These are phyloP conservation scores for Wickerhamomyces xylosicus DNA, from an alignment of 805 yeast species.

Conservation along the genomic window DNA sequence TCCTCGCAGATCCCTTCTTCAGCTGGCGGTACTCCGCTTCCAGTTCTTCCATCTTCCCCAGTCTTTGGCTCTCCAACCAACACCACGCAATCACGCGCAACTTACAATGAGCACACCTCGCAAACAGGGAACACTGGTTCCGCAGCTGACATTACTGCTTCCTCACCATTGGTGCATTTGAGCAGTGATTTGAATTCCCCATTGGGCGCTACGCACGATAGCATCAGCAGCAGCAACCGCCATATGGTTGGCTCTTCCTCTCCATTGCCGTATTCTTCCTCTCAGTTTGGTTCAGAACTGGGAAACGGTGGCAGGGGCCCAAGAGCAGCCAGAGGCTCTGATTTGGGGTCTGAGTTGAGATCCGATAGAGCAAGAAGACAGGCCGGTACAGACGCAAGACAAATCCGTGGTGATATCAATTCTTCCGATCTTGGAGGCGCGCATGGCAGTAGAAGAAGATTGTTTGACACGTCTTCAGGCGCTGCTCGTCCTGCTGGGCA, in stretches of 20 bases:
- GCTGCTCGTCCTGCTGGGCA: background rate
- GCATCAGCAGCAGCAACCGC: constrained; percentile 4
- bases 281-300: constrained; percentile 21
- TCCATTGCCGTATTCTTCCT: constrained; percentile 34
- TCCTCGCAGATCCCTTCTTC: constrained; percentile 1
- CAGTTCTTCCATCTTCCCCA: constrained; percentile 18
- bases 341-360: constrained; percentile 29
- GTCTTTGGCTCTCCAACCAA: constrained; percentile 18
- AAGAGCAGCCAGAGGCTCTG: no score
- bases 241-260: constrained; percentile 28
- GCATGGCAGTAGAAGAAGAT: constrained; percentile 54
- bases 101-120: constrained; percentile 4
- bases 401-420: constrained; percentile 70
- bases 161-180: constrained; percentile 7
- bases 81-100: constrained; percentile 13
- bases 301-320: constrained; percentile 14
- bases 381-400: constrained; percentile 38
- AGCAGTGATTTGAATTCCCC: no score
- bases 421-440: constrained; percentile 63
- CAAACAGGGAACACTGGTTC: constrained; percentile 5
- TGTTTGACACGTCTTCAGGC: constrained; percentile 22
- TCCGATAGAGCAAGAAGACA: constrained; percentile 29
- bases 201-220: constrained; percentile 13
- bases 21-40: background rate
- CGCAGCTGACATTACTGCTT: constrained; percentile 20